Conservation (phyloP, 345 rosid genomes). For the Euphorbia peplus region DNA sequence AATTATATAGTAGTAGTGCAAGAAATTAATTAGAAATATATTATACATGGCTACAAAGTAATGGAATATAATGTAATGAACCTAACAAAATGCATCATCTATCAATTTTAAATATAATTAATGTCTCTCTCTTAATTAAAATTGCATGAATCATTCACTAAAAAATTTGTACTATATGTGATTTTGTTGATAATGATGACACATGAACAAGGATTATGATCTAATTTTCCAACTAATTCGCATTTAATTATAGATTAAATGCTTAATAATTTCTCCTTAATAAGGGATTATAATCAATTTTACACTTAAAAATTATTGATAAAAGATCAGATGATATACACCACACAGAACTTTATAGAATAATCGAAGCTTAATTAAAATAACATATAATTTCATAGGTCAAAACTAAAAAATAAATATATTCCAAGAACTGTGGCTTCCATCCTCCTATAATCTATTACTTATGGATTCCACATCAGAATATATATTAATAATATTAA, state of each 20-base stretch:
- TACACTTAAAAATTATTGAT: too few species aligned
- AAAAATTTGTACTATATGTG: not conserved
- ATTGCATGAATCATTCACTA: not conserved
- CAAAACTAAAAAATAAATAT: too few species aligned
- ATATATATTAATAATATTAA: not conserved
- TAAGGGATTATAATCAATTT: too few species aligned
- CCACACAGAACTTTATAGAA: too few species aligned
- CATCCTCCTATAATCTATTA: not conserved
- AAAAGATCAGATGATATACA: too few species aligned
- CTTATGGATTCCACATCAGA: constrained; percentile 18
- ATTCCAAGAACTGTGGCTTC: not conserved
- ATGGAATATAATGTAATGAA: not conserved
- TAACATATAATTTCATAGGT: too few species aligned
- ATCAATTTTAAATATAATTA: not conserved
- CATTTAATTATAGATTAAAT: too few species aligned
- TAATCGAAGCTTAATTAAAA: too few species aligned
- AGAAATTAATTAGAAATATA: not conserved
- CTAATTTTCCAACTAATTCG: too few species aligned
- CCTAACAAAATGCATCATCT: not conserved
- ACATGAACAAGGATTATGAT: not conserved
- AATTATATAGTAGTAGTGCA: not conserved
- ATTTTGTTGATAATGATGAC: not conserved
- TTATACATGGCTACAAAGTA: not conserved
- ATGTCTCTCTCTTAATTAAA: not conserved
- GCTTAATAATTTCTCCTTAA: too few species aligned